Evolutionary conservation across 805 yeast genomes (phyloP).

Genomic region (Candida namnaoensis): DNA sequence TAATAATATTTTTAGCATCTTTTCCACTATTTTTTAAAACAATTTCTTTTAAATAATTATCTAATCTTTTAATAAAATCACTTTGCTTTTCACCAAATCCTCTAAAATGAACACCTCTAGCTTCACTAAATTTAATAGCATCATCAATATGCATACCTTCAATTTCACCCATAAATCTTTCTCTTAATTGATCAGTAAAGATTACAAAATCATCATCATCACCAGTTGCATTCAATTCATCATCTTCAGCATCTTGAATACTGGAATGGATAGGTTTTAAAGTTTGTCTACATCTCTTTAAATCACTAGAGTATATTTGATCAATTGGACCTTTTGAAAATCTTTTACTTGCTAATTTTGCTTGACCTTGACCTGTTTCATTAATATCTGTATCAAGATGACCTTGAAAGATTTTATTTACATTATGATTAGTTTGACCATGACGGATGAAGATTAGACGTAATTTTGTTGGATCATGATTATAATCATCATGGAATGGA

Average conservation of each 20-base stretch:
- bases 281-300: slow-evolving; percentile 54
- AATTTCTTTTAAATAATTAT: slow-evolving; percentile 32
- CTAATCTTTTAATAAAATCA: slow-evolving; percentile 40
- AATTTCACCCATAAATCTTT: slow-evolving; percentile 69
- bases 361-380: slow-evolving; percentile 53
- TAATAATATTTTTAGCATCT: slow-evolving; percentile 36
- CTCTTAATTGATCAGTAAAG: slow-evolving; percentile 44
- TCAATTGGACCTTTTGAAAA: slow-evolving; percentile 24
- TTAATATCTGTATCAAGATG: slow-evolving; percentile 63
- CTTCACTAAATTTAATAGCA: slow-evolving; percentile 42
- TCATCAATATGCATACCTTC: slow-evolving; percentile 68
- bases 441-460: slow-evolving; percentile 67
- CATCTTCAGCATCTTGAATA: background rate
- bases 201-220: slow-evolving; percentile 13
- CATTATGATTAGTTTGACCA: slow-evolving; percentile 77
- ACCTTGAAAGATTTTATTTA: slow-evolving; percentile 66
- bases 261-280: slow-evolving; percentile 27
- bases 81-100: slow-evolving; percentile 56
- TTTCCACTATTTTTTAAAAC: slow-evolving; percentile 24
- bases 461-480: slow-evolving; percentile 26
- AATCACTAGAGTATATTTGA: slow-evolving; percentile 29
- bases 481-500: slow-evolving; percentile 9
- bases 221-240: slow-evolving; percentile 10
- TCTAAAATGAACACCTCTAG: slow-evolving; percentile 45
- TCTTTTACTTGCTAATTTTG: slow-evolving; percentile 40